A percentile compares a stretch with the other conserved stretches of the same genome.
Conservation (phyloP, 2,329 filamentous ascomycete genomes). For the Stromatinia cepivora region DNA sequence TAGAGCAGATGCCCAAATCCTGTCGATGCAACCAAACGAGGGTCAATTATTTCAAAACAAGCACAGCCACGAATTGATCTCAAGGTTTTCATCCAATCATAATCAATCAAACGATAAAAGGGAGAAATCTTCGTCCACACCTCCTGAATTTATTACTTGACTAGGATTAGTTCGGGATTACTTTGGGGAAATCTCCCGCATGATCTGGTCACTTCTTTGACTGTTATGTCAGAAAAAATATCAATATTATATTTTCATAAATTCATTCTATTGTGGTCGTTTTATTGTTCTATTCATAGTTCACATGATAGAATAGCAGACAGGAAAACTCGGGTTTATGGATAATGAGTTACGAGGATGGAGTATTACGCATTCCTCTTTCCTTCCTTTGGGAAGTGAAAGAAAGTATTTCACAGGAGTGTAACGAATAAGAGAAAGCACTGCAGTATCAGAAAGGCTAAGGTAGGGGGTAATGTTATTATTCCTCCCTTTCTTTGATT, state of each 20-base stretch:
- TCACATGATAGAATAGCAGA: constrained; percentile 9
- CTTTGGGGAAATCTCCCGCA: constrained; percentile 19
- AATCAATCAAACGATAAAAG: background rate
- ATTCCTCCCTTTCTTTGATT: constrained; percentile 10
- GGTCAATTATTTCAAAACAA: constrained; percentile 17
- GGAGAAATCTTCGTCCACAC: background rate
- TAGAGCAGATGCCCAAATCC: background rate
- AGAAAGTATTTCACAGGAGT: background rate
- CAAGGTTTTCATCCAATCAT: constrained; percentile 14
- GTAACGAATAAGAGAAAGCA: constrained; percentile 2
- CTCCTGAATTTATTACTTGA: constrained; percentile 15
- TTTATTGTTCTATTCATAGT: constrained; percentile 16
- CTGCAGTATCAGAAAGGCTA: constrained; percentile 8
- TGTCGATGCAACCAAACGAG: constrained; percentile 2
- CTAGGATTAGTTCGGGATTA: constrained; percentile 16
- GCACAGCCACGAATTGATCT: constrained; percentile 18
- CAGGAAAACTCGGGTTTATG: background rate
- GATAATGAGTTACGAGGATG: background rate
- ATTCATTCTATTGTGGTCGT: background rate
- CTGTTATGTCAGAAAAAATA: constrained; percentile 10
- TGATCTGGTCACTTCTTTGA: constrained; percentile 19
- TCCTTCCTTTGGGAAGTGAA: background rate
- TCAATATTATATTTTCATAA: constrained; percentile 1
- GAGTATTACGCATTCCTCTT: constrained; percentile 2
- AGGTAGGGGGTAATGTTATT: constrained; percentile 14